Evolutionary conservation across 2,329 filamentous ascomycete species (phyloP), one percentile per base, ranked within the genome.

Genomic region (Aspergillus vadensis): DNA sequence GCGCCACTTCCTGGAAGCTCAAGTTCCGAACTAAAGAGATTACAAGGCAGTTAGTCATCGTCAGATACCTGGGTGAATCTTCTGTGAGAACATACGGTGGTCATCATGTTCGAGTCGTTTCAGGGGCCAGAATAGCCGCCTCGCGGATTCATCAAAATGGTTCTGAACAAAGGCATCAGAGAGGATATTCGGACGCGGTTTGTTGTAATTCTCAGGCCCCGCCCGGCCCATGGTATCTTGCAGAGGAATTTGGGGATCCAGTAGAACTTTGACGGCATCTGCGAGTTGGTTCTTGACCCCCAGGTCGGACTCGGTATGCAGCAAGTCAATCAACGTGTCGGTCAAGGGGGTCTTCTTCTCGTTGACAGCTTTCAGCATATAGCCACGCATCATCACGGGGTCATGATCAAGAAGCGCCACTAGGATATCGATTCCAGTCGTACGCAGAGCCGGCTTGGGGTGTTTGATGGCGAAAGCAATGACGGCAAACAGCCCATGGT

Each of bases 401-500:
- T 99, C 95, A 72, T 98, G 93, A 70, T 99, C 95, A 68, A 99
- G 95, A 77, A 98, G 88, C 5, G 92, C 91, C 7, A 97, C 91
- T 52, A 99, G 79, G 36, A 98, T 92, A 68, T 99, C 95, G 2
- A 93, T 97, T 10, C 93, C 95, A 5, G 93, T 96, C 2, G 97
- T 92, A 63, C 95, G 86, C 56, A 97, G 91, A 0, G 88, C 84
- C 12, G 95, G 90, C 69, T 97, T 93, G 48, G 85, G 84, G 70
- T 96, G 92, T 62, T 91, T 89, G 54, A 99, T 84, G 14, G 95
- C 93, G 76, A 92, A 98, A 62, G 93, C 92, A 66, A 99, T 94
- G 59, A 98, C 93, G 32, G 88, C 86, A 60, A 98, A 87, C 7
- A 99, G 85, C 9, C 95, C 95, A 70, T 96, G 89, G 52, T 85